phyloP scores from a whole-genome alignment of 2,329 filamentous ascomycete genomes.

The Aurifilum marmelostoma region DNA sequence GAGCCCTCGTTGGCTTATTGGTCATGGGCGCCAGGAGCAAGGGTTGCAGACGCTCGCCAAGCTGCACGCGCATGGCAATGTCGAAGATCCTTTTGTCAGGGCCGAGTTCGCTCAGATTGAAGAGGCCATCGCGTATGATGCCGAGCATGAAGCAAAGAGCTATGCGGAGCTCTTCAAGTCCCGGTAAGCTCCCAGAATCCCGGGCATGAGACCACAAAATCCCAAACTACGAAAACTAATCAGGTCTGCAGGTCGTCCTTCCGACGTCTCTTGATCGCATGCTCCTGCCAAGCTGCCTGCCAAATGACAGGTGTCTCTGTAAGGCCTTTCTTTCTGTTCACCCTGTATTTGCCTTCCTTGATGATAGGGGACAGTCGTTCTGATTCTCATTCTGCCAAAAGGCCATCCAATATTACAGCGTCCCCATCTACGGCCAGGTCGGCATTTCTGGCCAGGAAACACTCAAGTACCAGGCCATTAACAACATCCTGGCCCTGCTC shows the following conservation, averaged over 20 bases:
- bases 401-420: constrained; percentile 76
- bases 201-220: not conserved
- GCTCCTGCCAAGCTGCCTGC: constrained; percentile 68
- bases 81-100: constrained; percentile 68
- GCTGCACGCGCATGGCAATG: constrained; percentile 71
- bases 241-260: constrained; percentile 56
- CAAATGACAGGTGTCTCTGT: constrained; percentile 75
- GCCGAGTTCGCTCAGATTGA: constrained; percentile 74
- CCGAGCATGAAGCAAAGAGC: constrained; percentile 70
- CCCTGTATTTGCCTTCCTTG: not conserved
- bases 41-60: constrained; percentile 69
- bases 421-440: constrained; percentile 68
- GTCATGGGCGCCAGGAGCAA: constrained; percentile 66
- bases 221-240: constrained; percentile 20
- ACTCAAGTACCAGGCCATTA: constrained; percentile 77
- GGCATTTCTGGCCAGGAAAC: constrained; percentile 68
- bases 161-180: constrained; percentile 70
- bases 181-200: constrained; percentile 38
- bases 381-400: not conserved
- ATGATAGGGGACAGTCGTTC: too few relatives aligned
- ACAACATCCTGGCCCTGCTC: constrained; percentile 69
- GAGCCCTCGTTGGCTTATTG: constrained; percentile 74
- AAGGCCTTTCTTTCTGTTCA: not conserved
- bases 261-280: constrained; percentile 71
- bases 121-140: constrained; percentile 63